Conservation (phyloP, 768 basidiomycete genomes). For the Dacryopinax primogenitus region DNA sequence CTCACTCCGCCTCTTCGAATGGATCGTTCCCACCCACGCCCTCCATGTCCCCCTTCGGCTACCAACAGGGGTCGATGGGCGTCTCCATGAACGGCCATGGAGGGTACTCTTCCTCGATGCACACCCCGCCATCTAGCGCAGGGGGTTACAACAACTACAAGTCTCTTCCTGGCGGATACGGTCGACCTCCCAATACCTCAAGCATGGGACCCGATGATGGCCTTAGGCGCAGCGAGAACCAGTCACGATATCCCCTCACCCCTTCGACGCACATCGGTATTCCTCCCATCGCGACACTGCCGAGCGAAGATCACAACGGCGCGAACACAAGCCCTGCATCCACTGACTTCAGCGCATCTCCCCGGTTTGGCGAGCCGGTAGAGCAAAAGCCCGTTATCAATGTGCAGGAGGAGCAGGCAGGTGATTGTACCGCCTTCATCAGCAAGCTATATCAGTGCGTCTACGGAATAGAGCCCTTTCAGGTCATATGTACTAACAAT, state of each 20-base stretch:
- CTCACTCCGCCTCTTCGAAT: not conserved
- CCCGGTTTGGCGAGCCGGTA: not conserved
- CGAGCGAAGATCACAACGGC: not conserved
- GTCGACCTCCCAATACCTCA: not conserved
- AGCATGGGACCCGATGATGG: not conserved
- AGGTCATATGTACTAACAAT: not conserved
- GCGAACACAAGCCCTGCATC: conserved; percentile 2
- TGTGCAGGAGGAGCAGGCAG: not conserved
- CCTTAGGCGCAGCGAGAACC: not conserved
- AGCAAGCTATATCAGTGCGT: conserved; percentile 7
- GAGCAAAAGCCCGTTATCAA: not conserved
- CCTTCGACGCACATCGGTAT: conserved; percentile 3
- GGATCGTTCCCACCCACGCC: conserved; percentile 1
- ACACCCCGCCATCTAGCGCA: conserved; percentile 5
- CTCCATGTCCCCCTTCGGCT: conserved; percentile 5
- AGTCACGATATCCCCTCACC: not conserved
- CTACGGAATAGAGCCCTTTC: not conserved
- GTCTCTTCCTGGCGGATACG: conserved; percentile 3
- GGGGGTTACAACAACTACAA: conserved; percentile 3
- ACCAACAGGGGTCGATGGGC: conserved; percentile 1
- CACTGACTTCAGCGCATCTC: not conserved
- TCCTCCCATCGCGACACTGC: conserved; percentile 5
- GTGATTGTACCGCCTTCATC: conserved; percentile 8
- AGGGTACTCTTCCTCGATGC: not conserved
- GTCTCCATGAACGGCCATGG: not conserved